Evolutionary conservation across 23 red algal genomes (phyloP).

Genomic region (Chondrus crispus): DNA sequence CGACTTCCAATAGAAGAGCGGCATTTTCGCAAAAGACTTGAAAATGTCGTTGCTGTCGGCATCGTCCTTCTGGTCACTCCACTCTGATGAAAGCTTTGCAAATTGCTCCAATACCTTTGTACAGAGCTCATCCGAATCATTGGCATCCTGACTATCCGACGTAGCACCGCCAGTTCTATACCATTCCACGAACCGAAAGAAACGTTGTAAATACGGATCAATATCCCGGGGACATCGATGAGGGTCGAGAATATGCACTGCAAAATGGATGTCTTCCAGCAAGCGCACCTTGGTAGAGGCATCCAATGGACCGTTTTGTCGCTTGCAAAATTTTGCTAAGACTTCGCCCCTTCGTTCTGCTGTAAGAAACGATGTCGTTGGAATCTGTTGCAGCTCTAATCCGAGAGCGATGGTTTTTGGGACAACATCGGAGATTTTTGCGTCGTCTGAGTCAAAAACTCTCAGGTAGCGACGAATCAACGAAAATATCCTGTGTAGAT

Average conservation of each 20-base stretch:
- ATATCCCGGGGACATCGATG: not conserved
- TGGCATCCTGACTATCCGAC: too few species aligned
- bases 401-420: not conserved
- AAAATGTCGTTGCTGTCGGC: not conserved
- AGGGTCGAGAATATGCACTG: not conserved
- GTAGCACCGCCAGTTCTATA: not conserved
- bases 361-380: not conserved
- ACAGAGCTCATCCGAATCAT: not conserved
- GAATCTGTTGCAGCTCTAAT: not conserved
- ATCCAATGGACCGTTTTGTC: not conserved
- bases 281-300: not conserved
- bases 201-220: not conserved
- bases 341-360: not conserved
- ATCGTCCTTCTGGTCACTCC: not conserved
- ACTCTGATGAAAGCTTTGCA: not conserved
- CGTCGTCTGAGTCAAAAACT: not conserved
- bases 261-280: slow-evolving; percentile 6
- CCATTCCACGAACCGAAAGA: not conserved
- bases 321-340: not conserved
- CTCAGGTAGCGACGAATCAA: not conserved
- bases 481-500: not conserved
- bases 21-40: not conserved
- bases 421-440: not conserved
- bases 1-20: not conserved
- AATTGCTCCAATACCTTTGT: not conserved